Evolutionary conservation across 2,329 filamentous ascomycete species (phyloP), one percentile per base, ranked within the genome.

Genomic region (Ampelomyces quisqualis): DNA sequence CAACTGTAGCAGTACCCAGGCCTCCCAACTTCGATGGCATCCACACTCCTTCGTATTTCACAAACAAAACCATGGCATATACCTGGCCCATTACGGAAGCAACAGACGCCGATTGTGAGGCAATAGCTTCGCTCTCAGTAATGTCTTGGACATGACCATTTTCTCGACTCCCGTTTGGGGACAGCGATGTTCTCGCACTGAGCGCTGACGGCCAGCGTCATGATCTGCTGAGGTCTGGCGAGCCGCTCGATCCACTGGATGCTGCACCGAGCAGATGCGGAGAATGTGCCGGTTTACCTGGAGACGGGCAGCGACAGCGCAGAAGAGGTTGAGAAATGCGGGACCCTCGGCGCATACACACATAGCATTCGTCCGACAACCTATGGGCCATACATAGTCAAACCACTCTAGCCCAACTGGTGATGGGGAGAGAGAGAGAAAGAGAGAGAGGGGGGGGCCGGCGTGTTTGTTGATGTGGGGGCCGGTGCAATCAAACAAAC

Each of bases 131-230:
- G 0, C 50, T 65, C 5, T 58, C 64, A 26, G 47, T 51, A 3
- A 31, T 45, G 2, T 60, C 60, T 4, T 64, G 60, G 61, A 45
- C 40, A 11, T 59, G 56, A 1, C 54, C 57, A 2, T 62, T 64
- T 34, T 45, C 54, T 3, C 50, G 42, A 8, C 49, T 65, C 15
- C 57, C 58, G 43, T 63, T 59, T 36, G 58, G 57, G 6, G 17
- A 51, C n/a, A 20, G 60, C n/a, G 51, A n/a, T n/a, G n/a, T n/a
- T n/a, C n/a, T n/a, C n/a, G n/a, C n/a, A n/a, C n/a, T n/a, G n/a
- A n/a, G n/a, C n/a, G n/a, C n/a, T n/a, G n/a, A n/a, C n/a, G n/a
- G n/a, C n/a, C n/a, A n/a, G n/a, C n/a, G n/a, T n/a, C n/a, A n/a
- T n/a, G n/a, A n/a, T n/a, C n/a, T n/a, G n/a, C n/a, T n/a, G n/a